Base-by-base conservation (phyloP, 495 filamentous ascomycete genomes). In the Rhizodiscina lignyota region DNA sequence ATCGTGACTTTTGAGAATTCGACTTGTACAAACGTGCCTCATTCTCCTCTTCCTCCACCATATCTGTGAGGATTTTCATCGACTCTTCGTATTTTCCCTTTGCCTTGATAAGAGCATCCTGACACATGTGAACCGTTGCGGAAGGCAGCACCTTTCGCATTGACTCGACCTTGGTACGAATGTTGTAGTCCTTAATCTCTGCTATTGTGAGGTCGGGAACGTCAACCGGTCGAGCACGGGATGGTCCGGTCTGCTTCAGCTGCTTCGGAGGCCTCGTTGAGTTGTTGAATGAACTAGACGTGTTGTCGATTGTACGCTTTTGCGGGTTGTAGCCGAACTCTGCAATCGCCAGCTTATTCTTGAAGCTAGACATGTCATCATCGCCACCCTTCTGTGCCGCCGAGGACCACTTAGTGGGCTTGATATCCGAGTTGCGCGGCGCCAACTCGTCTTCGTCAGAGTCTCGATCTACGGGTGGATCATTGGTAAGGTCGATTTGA, bases 1-100 rank as follows among this genome's bases (percentile, higher is more conserved):
- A n/a, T n/a, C n/a, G n/a, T n/a, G n/a, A n/a, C n/a, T n/a, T n/a
- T n/a, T n/a, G n/a, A n/a, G n/a, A n/a, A n/a, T n/a, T n/a, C n/a
- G n/a, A n/a, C n/a, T n/a, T n/a, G n/a, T n/a, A n/a, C n/a, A n/a
- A n/a, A n/a, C n/a, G n/a, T n/a, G 55, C 49, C 29, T 68, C 54
- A 38, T 57, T 52, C n/a, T 56, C 48, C 19, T 28, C 41, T 2
- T 20, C 20, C 21, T 48, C 43, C n/a, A 32, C 42, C 21, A 39
- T 44, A 34, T 42, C 40, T 5, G 54, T 54, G 21, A 81, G 48
- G 30, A 59, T 49, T 4, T 66, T 61, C 42, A 73, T 48, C 0
- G 79, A 74, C 50, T 70, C 64, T 17, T 77, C 67, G 43, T 60
- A 70, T 37, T 72, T 74, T 5, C 70, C 68, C 19, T 59, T 60